These are phyloP conservation scores for Fulvia fulva DNA, from an alignment of 2,329 filamentous ascomycete genomes.

Conservation along the genomic window DNA sequence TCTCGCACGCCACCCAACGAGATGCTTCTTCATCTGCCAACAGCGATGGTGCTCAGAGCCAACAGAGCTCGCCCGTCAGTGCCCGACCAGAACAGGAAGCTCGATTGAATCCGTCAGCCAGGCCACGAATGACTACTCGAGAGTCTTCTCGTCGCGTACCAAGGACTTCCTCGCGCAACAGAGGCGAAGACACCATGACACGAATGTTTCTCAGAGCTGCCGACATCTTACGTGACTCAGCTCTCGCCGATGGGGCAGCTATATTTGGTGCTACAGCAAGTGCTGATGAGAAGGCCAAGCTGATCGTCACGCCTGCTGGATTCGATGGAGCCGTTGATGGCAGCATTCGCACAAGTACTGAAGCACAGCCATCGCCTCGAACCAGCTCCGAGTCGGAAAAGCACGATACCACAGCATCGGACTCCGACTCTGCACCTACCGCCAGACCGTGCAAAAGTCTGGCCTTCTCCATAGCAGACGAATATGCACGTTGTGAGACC, in stretches of 20 bases:
- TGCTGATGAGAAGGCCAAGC: slow-evolving; percentile 12
- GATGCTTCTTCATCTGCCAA: slow-evolving; percentile 1
- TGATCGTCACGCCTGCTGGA: slow-evolving; percentile 4
- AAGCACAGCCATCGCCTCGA: slow-evolving; percentile 7
- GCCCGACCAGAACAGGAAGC: not conserved
- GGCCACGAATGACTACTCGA: slow-evolving; percentile 12
- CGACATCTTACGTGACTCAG: slow-evolving; percentile 28
- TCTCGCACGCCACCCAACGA: slow-evolving; percentile 15
- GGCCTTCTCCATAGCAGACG: slow-evolving; percentile 23
- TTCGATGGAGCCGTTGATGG: not conserved
- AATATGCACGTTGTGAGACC: slow-evolving; percentile 22
- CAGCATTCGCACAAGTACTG: not conserved
- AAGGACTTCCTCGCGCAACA: not conserved
- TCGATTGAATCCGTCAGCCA: not conserved
- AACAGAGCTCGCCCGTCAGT: not conserved
- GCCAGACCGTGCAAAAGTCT: slow-evolving; percentile 23
- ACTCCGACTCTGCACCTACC: slow-evolving; percentile 22
- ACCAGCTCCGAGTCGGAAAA: slow-evolving; percentile 17
- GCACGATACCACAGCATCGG: slow-evolving; percentile 19
- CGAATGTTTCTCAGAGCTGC: slow-evolving; percentile 25
- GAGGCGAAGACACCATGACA: slow-evolving; percentile 17
- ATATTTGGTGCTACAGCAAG: slow-evolving; percentile 28
- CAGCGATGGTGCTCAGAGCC: not conserved
- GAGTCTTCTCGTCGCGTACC: slow-evolving; percentile 11
- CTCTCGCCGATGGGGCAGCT: slow-evolving; percentile 28